phyloP scores from a whole-genome alignment of 768 basidiomycete species.

The Tylopilus sp. region DNA sequence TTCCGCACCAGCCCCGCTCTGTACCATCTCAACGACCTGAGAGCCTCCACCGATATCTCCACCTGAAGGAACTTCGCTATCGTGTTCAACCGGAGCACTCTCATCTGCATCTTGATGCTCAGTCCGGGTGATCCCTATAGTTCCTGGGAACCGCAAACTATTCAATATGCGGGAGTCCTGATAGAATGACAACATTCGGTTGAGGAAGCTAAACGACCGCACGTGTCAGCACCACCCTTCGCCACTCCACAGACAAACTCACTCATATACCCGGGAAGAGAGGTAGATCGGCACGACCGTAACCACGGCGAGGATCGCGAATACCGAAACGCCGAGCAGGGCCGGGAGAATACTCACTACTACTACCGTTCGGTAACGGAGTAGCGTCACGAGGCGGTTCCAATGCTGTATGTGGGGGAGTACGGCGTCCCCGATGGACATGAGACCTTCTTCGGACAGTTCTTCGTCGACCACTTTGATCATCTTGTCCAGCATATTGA shows the following conservation, averaged over 20 bases:
- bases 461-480: conserved; percentile 7
- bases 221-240: neutral
- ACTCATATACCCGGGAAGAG: conserved; percentile 7
- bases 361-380: neutral
- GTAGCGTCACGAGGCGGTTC: conserved; percentile 3
- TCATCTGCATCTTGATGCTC: neutral
- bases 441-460: conserved; percentile 5
- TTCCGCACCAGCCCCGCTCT: neutral
- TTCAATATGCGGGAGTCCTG: conserved; percentile 5
- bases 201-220: neutral
- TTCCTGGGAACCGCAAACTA: too few species aligned
- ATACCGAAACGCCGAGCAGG: conserved; percentile 17
- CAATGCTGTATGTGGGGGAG: conserved; percentile 12
- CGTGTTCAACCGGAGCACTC: neutral
- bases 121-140: too few species aligned
- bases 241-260: neutral
- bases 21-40: too few species aligned
- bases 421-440: conserved; percentile 6
- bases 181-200: neutral
- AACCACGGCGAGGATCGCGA: conserved; percentile 13
- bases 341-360: neutral
- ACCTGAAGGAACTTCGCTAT: neutral
- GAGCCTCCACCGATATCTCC: neutral
- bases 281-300: conserved; percentile 7
- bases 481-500: neutral